phyloP scores from a whole-genome alignment of 2,329 filamentous ascomycete genomes.

The Pseudofabraea citricarpa region DNA sequence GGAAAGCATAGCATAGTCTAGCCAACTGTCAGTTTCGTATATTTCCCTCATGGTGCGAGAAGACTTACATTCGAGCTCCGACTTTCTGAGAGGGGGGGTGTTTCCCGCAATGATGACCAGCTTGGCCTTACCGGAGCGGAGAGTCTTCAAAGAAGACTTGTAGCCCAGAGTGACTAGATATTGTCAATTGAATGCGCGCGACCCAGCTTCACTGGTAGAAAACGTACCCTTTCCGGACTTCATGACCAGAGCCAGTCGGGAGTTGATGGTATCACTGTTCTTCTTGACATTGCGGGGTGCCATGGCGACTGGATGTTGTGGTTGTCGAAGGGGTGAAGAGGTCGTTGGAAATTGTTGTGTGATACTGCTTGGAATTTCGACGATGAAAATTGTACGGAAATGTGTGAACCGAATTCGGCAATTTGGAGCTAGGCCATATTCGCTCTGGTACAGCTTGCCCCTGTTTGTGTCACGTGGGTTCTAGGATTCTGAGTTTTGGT shows the following conservation, averaged over 20 bases:
- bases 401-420: too few relatives aligned
- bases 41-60: too few relatives aligned
- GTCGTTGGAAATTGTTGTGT: too few relatives aligned
- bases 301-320: too few relatives aligned
- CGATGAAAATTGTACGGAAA: too few relatives aligned
- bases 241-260: constrained; percentile 58
- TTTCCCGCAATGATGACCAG: constrained; percentile 94
- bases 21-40: constrained; percentile 4
- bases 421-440: too few relatives aligned
- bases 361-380: too few relatives aligned
- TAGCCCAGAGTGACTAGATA: constrained; percentile 75
- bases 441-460: too few relatives aligned
- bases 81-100: constrained; percentile 96
- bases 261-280: constrained; percentile 72
- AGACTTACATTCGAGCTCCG: constrained; percentile 89
- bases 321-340: too few relatives aligned
- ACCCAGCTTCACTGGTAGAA: too few relatives aligned
- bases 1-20: constrained; percentile 76
- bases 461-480: too few relatives aligned
- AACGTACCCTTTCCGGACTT: constrained; percentile 60
- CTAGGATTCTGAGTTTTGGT: too few relatives aligned
- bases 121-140: constrained; percentile 97
- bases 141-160: constrained; percentile 84
- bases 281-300: constrained; percentile 87
- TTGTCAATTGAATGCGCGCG: constrained; percentile 2